Percentiles rank a stretch among this genome's conserved stretches.
Conservation (phyloP, 2,329 filamentous ascomycete genomes). For the Fusarium paranaense region DNA sequence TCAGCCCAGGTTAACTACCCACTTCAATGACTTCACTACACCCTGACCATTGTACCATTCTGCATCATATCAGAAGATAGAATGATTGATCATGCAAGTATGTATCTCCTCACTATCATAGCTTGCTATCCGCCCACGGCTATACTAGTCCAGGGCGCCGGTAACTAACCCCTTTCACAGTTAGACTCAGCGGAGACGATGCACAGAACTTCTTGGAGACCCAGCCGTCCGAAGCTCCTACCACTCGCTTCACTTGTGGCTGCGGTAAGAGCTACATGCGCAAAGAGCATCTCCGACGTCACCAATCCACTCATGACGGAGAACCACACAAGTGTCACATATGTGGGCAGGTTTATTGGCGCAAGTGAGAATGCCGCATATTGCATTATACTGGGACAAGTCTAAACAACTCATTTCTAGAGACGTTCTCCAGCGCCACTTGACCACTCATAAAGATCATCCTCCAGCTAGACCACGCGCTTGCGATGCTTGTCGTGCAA, state of each 20-base stretch:
- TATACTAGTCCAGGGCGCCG: neutral
- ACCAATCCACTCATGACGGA: neutral
- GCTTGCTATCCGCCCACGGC: neutral
- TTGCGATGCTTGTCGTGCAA: neutral
- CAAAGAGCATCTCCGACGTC: neutral
- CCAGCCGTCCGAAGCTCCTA: neutral
- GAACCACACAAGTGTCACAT: neutral
- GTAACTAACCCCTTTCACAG: neutral
- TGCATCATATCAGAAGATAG: neutral
- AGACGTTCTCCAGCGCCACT: neutral
- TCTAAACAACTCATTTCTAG: neutral
- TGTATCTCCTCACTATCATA: neutral
- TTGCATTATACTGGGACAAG: neutral
- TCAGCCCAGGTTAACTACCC: neutral
- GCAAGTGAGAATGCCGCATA: neutral
- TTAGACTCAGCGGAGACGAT: neutral
- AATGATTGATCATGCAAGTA: neutral
- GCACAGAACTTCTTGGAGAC: neutral
- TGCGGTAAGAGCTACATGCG: neutral
- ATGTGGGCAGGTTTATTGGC: neutral
- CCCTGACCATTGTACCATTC: neutral
- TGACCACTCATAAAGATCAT: neutral
- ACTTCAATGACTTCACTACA: neutral
- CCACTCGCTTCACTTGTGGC: neutral
- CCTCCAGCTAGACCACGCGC: neutral